Base-by-base conservation (phyloP, 495 filamentous ascomycete species). In the Daldinia concentrica region DNA sequence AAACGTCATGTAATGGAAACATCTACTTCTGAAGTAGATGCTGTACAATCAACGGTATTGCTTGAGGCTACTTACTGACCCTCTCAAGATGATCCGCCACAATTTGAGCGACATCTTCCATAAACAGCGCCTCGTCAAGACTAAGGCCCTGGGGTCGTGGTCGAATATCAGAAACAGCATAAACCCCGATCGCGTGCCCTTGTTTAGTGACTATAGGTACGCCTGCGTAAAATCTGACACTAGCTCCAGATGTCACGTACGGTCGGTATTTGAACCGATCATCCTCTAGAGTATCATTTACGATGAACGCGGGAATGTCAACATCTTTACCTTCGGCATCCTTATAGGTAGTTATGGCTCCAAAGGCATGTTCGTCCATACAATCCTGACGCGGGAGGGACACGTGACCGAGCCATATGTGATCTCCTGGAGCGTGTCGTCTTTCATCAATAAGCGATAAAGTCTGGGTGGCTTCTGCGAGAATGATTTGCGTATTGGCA, bases 111-210 rank as follows among this genome's bases (percentile, higher is more conserved):
- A 92, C 77, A 32, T 80, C 77, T 24, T 76, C 77, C 79, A 86
- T 78, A 50, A 82, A 82, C 51, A 79, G 73, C 6, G 78, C 79
- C 57, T 82, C 77, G 3, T 80, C 75, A 4, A 74, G 66, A 15
- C 57, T 72, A 8, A 86, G 69, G 3, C 81, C 81, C 6, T 82
- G 69, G 11, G 77, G 79, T 8, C 84, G 79, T 6, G 87, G 85
- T 32, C 80, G 77, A 36, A 86, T 81, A 73, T 93, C 91, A 5
- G 92, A 73, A 12, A 93, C 82, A 60, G 89, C 92, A 52, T 92
- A 83, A 17, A 86, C 90, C 26, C 92, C 92, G 69, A 94, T 90
- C 27, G 90, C 89, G 72, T 92, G 86, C 9, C 88, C 90, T 11
- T 83, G 85, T 5, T 86, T 87, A 0, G 90, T 92, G 4, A 89